phyloP scores from a whole-genome alignment of 768 basidiomycete species.

The Lentinula edodes region DNA sequence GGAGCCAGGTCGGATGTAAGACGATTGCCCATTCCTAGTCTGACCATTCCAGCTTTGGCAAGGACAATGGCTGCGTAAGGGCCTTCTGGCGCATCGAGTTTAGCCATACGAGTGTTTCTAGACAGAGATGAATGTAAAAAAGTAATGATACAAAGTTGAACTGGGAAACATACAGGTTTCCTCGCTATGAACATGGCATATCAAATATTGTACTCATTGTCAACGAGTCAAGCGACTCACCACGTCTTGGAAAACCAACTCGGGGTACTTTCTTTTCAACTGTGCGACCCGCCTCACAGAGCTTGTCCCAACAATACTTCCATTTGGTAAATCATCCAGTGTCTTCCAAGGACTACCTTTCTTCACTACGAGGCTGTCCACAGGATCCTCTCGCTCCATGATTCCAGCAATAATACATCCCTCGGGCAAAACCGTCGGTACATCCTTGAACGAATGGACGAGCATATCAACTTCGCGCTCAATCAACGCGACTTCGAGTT shows the following conservation, averaged over 20 bases:
- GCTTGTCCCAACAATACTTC: conserved; percentile 92
- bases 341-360: conserved; percentile 48
- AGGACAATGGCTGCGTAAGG: conserved; percentile 87
- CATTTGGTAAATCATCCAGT: conserved; percentile 79
- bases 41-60: conserved; percentile 87
- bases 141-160: neutral
- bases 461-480: conserved; percentile 80
- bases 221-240: conserved; percentile 44
- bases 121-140: conserved; percentile 4
- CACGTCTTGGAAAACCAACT: conserved; percentile 79
- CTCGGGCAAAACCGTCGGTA: conserved; percentile 81
- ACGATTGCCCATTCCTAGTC: conserved; percentile 69
- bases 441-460: conserved; percentile 89
- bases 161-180: conserved; percentile 67
- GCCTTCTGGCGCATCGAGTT: conserved; percentile 80
- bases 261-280: conserved; percentile 70
- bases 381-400: conserved; percentile 80
- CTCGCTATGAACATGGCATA: conserved; percentile 45
- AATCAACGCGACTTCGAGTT: conserved; percentile 82
- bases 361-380: conserved; percentile 85
- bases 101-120: conserved; percentile 85
- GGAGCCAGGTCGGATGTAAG: conserved; percentile 69
- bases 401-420: conserved; percentile 86
- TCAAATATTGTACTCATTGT: neutral
- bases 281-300: conserved; percentile 92